These are phyloP conservation scores for Fomitopsis pinicola DNA, from an alignment of 1,284 basidiomycete genomes.

Conservation along the genomic window DNA sequence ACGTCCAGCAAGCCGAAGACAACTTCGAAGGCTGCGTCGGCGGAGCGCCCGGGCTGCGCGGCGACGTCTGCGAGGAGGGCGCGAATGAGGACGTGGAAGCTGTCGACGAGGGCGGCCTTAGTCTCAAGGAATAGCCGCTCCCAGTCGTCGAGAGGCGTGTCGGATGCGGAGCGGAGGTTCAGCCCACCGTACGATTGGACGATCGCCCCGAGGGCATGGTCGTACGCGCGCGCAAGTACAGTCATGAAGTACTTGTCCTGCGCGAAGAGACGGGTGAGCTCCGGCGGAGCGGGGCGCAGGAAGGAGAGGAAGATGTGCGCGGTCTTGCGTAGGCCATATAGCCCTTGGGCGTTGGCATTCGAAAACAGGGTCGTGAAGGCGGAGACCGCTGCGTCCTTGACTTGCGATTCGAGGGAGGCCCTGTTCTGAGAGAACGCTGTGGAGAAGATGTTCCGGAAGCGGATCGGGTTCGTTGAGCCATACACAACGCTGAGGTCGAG, in stretches of 20 bases:
- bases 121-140: conserved; percentile 63
- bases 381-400: conserved; percentile 46
- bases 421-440: conserved; percentile 32
- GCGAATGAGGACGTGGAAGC: conserved; percentile 55
- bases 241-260: conserved; percentile 49
- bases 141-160: conserved; percentile 50
- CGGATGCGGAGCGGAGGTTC: conserved; percentile 25
- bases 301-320: conserved; percentile 53
- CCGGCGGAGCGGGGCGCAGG: conserved; percentile 45
- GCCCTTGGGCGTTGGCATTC: conserved; percentile 38
- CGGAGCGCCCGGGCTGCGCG: neutral
- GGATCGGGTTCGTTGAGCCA: conserved; percentile 37
- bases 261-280: conserved; percentile 46
- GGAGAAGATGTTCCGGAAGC: conserved; percentile 41
- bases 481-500: conserved; percentile 63
- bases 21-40: conserved; percentile 46
- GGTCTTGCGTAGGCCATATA: conserved; percentile 62
- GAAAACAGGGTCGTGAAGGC: conserved; percentile 49
- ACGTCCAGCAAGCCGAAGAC: conserved; percentile 55
- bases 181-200: conserved; percentile 61
- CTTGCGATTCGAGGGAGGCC: conserved; percentile 23
- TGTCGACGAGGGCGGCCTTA: conserved; percentile 66
- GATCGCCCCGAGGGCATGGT: conserved; percentile 46
- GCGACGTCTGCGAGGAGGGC: conserved; percentile 47
- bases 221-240: conserved; percentile 55